Base-by-base conservation (phyloP, 345 rosid species). In the Microthlaspi erraticum region DNA sequence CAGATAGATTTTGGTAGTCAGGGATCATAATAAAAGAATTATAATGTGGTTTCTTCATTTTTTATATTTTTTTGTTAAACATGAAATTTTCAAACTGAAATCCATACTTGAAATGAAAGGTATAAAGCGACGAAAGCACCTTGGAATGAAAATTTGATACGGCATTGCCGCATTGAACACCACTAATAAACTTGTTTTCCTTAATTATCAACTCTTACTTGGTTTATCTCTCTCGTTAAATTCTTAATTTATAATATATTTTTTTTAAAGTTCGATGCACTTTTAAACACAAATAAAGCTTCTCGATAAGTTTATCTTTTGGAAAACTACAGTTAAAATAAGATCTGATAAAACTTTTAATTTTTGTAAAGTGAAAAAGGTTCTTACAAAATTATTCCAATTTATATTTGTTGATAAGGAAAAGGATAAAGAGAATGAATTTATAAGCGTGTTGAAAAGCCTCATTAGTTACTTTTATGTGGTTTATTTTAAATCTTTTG, bases 371-470 rank as follows among this genome's bases (percentile, higher is more conserved):
- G 67, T 19, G 39, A 49, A 58, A 61, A 73, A 64, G 39, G 37
- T 39, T 73, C n/a, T n/a, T n/a, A n/a, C n/a, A n/a, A n/a, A n/a
- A n/a, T 31, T 18, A 49, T 49, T 38, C 51, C 52, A 41, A 46
- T n/a, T 52, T 18, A 19, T 39, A 7, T 19, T 56, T 66, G 16
- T 23, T 18, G 4, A 12, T 19, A 55, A 49, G 51, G 19, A 43
- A 59, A 51, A 42, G 63, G 49, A 11, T 59, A 66, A 51, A 59
- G 73, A 43, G 23, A 7, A 5, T 60, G 63, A 59, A 39, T 50
- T 59, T 41, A 19, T 59, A 67, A 66, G 78, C 78, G 58, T 67
- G 78, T 67, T 67, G 19, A 23, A 58, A 55, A 41, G 60, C 34
- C 43, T 67, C 17, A 44, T 7, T 39, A 10, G 46, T 66, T 59